Evolutionary conservation across 2,329 filamentous ascomycete species (phyloP).

Genomic region (Penicillium hesseltinei): DNA sequence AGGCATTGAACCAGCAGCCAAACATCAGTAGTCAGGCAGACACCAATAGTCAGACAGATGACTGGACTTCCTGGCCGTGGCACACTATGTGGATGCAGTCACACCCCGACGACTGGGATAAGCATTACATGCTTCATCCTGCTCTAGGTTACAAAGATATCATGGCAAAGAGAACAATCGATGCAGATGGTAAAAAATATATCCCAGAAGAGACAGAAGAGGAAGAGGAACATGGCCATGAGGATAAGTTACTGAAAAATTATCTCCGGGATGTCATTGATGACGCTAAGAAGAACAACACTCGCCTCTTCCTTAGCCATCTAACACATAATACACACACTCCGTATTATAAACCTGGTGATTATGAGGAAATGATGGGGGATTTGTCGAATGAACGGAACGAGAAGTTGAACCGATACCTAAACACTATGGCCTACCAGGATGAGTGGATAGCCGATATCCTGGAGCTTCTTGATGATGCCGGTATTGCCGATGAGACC

Average conservation of each 20-base stretch:
- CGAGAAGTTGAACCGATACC: constrained; percentile 26
- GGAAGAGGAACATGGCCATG: constrained; percentile 25
- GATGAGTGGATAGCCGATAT: constrained; percentile 29
- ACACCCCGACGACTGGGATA: constrained; percentile 29
- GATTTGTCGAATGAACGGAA: constrained; percentile 9
- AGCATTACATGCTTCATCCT: constrained; percentile 26
- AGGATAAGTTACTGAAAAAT: constrained; percentile 21
- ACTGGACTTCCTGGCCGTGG: constrained; percentile 30
- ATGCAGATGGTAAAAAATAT: constrained; percentile 18
- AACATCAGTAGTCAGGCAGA: constrained; percentile 9
- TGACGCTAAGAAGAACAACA: constrained; percentile 25
- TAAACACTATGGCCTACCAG: constrained; percentile 28
- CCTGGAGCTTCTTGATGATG: constrained; percentile 28
- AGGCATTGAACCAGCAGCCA: constrained; percentile 19
- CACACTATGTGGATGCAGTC: constrained; percentile 31
- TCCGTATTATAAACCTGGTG: constrained; percentile 25
- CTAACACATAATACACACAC: constrained; percentile 31
- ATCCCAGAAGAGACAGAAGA: constrained; percentile 19
- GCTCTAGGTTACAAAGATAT: constrained; percentile 25
- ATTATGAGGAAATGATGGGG: constrained; percentile 23
- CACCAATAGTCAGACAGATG: constrained; percentile 5
- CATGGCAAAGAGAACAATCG: constrained; percentile 19
- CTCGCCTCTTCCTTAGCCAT: constrained; percentile 31
- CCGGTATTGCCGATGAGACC: constrained; percentile 31
- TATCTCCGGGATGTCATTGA: constrained; percentile 29